Evolutionary conservation across 129 eudicot species (phyloP).

Genomic region (Sambucus nigra): DNA sequence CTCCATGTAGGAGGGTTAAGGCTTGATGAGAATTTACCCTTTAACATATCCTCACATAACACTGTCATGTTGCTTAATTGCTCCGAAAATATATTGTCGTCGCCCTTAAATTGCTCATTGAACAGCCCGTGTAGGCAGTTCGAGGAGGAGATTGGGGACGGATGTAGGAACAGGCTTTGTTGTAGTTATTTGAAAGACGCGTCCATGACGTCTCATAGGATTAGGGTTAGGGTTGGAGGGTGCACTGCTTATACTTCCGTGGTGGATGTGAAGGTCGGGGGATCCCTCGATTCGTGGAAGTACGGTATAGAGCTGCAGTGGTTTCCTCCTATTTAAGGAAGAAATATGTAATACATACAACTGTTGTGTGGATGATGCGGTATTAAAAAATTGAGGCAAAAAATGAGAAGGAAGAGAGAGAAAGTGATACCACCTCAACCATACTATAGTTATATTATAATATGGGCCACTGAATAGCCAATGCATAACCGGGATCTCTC

Average conservation of each 20-base stretch:
- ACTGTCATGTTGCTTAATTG: conserved; percentile 42
- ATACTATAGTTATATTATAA: too few relatives aligned
- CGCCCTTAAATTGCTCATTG: conserved; percentile 40
- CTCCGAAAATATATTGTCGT: conserved; percentile 27
- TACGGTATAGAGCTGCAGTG: conserved; percentile 49
- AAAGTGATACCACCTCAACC: too few relatives aligned
- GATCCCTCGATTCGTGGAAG: conserved; percentile 25
- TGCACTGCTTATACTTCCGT: conserved; percentile 43
- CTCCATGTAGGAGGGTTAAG: conserved; percentile 27
- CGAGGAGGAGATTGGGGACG: conserved; percentile 24
- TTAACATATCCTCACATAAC: conserved; percentile 36
- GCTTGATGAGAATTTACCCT: conserved; percentile 32
- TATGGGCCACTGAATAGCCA: too few relatives aligned
- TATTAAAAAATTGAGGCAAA: too few relatives aligned
- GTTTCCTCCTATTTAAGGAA: conserved; percentile 17
- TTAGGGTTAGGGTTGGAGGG: conserved; percentile 41
- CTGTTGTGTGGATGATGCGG: not conserved
- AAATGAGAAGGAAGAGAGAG: too few relatives aligned
- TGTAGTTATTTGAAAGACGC: conserved; percentile 41
- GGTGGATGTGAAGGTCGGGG: conserved; percentile 22
- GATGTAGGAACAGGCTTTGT: conserved; percentile 29
- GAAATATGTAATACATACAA: not conserved
- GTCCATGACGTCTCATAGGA: conserved; percentile 34
- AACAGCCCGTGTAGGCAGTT: conserved; percentile 34
- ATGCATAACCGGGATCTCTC: too few relatives aligned